These are phyloP conservation scores for Rhodomyrtus psidioides DNA, from an alignment of 441 rosid genomes.

Conservation along the genomic window DNA sequence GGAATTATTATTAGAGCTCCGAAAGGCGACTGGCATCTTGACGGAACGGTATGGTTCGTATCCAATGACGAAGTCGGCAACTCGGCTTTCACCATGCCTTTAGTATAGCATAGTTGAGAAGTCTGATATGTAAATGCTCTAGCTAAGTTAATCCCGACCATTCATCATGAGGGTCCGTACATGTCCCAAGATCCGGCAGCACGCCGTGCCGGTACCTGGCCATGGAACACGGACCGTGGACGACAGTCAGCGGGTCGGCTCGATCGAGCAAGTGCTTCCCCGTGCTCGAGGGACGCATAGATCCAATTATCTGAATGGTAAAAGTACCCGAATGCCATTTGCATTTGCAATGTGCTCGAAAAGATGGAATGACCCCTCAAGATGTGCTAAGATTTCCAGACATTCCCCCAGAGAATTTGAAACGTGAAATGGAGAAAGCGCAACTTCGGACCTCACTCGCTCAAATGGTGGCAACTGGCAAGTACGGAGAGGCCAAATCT, in stretches of 20 bases:
- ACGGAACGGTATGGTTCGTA: neutral
- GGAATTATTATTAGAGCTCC: no score
- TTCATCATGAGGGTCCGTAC: neutral
- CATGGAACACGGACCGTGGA: neutral
- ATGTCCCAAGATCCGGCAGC: neutral
- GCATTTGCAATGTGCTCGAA: neutral
- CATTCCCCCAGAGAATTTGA: no score
- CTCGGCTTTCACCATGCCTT: fast-evolving
- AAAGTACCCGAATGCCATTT: neutral
- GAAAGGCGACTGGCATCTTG: neutral
- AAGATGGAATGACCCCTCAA: no score
- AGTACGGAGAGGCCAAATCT: no score
- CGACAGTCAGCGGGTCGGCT: neutral
- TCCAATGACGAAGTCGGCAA: fast-evolving
- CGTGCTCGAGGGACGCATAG: neutral
- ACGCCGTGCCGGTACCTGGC: neutral
- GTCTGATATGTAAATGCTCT: no score
- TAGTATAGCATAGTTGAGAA: neutral
- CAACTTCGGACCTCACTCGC: no score
- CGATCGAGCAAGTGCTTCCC: neutral
- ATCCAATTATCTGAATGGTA: neutral
- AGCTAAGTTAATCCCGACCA: neutral
- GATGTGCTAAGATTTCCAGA: no score
- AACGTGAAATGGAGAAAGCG: no score
- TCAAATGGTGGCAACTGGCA: neutral